Base-by-base conservation (phyloP, 2,329 filamentous ascomycete species). In the Botryosphaeria dothidea region DNA sequence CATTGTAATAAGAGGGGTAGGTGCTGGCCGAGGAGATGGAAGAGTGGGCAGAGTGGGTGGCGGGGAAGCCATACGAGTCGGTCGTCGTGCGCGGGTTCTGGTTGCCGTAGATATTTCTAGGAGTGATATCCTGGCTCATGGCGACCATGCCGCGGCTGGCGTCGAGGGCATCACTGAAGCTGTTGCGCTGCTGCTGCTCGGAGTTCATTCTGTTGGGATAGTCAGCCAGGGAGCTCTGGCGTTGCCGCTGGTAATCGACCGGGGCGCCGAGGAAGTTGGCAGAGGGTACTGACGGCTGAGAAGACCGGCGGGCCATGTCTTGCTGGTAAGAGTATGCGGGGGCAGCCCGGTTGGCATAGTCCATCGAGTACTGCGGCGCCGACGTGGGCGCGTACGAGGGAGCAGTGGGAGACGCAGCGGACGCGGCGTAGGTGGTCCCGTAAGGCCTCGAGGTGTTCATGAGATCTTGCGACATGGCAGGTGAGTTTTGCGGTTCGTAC, bases 121-220 rank as follows among this genome's bases (percentile, higher is more conserved):
- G 92, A 1, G 93, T 97, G 72, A 89, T 80, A 71, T 97, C 93
- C 80, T 97, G 93, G 85, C 92, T 96, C 86, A 98, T 91, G 41
- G 93, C 92, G 27, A 97, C 86, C 92, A 98, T 97, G 71, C 93
- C 92, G 67, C 95, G 91, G 76, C 93, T 93, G 25, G 93, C 93
- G 77, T 97, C 94, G 65, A 98, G 88, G 29, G 92, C 92, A 75
- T 97, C 94, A 69, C 90, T 92, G 77, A 93, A 96, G 71, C 89
- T 90, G 71, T 90, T 84, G 64, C 85, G 83, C 57, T 83, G 88
- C 75, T 80, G 86, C 80, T 75, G 86, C 77, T 79, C 82, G 60
- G 86, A 79, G 69, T 80, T 82, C 77, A 87, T 85, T 79, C 85
- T 84, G 77, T 81, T 80, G 78, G 85, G 83, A 27, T 34, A 52